Conservation (phyloP, 2,329 filamentous ascomycete genomes). For the Colletotrichum tropicicola region DNA sequence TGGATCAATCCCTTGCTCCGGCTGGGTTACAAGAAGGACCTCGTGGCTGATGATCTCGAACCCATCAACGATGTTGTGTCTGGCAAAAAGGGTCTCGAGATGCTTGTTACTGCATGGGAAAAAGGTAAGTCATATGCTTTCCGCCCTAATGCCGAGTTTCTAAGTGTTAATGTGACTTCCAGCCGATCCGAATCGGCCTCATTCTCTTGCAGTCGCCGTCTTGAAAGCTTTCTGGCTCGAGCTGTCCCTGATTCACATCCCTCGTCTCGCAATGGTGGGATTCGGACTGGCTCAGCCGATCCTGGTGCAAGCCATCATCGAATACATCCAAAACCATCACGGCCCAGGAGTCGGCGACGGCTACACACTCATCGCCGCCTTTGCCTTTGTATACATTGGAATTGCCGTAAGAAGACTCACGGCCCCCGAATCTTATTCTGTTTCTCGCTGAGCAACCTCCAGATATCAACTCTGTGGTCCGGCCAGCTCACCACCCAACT, state of each 20-base stretch:
- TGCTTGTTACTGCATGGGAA: background rate
- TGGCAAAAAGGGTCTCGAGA: background rate
- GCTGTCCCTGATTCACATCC: conserved; percentile 39
- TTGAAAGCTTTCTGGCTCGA: background rate
- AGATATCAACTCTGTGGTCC: conserved; percentile 14
- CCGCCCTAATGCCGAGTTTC: background rate
- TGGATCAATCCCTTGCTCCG: conserved; percentile 10
- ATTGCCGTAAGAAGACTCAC: conserved; percentile 38
- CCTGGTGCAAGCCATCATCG: conserved; percentile 42
- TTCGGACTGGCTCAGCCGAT: conserved; percentile 56
- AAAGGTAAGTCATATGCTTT: background rate
- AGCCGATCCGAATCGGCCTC: background rate
- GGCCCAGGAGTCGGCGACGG: conserved; percentile 33
- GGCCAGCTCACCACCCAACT: conserved; percentile 33
- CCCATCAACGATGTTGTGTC: conserved; percentile 1
- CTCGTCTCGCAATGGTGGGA: conserved; percentile 40
- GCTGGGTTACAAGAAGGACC: background rate
- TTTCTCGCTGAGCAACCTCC: background rate
- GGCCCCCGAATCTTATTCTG: fast-evolving
- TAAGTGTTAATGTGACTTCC: background rate
- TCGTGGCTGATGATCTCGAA: conserved; percentile 3
- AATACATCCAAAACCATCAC: conserved; percentile 5
- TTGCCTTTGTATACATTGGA: conserved; percentile 49
- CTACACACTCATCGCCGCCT: conserved; percentile 50
- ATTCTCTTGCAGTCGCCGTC: background rate